phyloP scores from a whole-genome alignment of 2,329 filamentous ascomycete genomes.

The Colletotrichum spaethianum region DNA sequence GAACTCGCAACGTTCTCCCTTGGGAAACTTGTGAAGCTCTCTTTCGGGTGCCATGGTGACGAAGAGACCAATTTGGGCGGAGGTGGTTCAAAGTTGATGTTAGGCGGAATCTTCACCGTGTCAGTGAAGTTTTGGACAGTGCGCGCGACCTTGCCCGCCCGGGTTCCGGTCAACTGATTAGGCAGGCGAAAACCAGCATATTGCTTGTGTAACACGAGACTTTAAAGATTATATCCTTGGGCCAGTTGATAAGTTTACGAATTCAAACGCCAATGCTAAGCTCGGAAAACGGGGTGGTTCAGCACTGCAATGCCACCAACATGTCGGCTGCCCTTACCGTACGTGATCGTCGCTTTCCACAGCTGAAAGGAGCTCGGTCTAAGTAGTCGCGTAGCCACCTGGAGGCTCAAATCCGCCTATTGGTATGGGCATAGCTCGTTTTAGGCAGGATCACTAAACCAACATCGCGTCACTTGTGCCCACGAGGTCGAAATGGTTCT shows the following conservation, averaged over 20 bases:
- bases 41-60: constrained; percentile 56
- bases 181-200: constrained; percentile 8
- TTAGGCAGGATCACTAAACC: no score
- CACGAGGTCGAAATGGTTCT: background rate
- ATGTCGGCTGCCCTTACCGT: background rate
- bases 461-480: no score
- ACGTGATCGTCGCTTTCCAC: background rate
- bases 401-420: background rate
- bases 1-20: constrained; percentile 68
- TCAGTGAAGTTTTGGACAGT: constrained; percentile 24
- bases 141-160: background rate
- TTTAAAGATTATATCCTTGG: background rate
- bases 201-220: background rate
- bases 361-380: background rate
- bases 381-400: background rate
- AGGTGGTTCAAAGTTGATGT: background rate
- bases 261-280: background rate
- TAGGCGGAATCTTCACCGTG: constrained; percentile 9
- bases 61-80: background rate
- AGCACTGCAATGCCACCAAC: no score
- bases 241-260: background rate
- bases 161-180: background rate
- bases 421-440: background rate
- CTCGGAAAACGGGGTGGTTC: background rate
- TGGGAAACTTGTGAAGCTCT: constrained; percentile 66